phyloP scores from a whole-genome alignment of 768 basidiomycete genomes.

The Cystobasidiopsis lactophilus region DNA sequence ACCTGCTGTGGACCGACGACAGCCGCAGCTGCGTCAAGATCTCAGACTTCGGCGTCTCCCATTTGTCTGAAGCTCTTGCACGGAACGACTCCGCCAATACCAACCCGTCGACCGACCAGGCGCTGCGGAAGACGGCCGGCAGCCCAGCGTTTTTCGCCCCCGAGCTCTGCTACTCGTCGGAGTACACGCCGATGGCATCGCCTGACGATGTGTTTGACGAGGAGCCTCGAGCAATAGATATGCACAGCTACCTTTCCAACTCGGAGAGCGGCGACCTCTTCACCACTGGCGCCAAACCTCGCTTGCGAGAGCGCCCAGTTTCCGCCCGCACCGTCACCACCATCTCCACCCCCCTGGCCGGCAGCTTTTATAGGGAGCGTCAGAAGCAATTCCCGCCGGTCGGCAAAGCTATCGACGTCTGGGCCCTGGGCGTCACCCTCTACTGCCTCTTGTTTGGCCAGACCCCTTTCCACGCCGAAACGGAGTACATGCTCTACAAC shows the following conservation, averaged over 20 bases:
- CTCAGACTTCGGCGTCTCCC: slow-evolving; percentile 91
- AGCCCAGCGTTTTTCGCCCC: slow-evolving; percentile 93
- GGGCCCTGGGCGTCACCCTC: slow-evolving; percentile 90
- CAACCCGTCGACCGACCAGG: slow-evolving; percentile 36
- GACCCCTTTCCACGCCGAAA: slow-evolving; percentile 44
- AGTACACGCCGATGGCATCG: slow-evolving; percentile 16
- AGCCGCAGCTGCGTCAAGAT: slow-evolving; percentile 70
- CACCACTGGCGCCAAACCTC: not conserved
- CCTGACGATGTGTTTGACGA: slow-evolving; percentile 6
- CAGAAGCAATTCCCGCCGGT: slow-evolving; percentile 13
- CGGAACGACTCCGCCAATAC: slow-evolving; percentile 30
- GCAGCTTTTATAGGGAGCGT: slow-evolving; percentile 5
- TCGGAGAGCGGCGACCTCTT: not conserved
- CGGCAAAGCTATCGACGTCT: slow-evolving; percentile 73
- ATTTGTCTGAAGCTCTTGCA: slow-evolving; percentile 74
- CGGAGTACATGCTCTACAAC: slow-evolving; percentile 56
- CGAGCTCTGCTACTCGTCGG: slow-evolving; percentile 57
- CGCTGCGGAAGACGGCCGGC: slow-evolving; percentile 73
- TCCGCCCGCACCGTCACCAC: slow-evolving; percentile 9
- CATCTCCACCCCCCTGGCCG: slow-evolving; percentile 19
- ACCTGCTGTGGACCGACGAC: slow-evolving; percentile 74
- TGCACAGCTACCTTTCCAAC: slow-evolving; percentile 9
- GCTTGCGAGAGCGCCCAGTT: not conserved
- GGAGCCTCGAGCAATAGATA: too few relatives aligned
- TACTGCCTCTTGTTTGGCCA: slow-evolving; percentile 80